Percentiles rank a stretch among this genome's conserved stretches.
Conservation (phyloP, 2,329 filamentous ascomycete species). For the Talaromyces piceae region DNA sequence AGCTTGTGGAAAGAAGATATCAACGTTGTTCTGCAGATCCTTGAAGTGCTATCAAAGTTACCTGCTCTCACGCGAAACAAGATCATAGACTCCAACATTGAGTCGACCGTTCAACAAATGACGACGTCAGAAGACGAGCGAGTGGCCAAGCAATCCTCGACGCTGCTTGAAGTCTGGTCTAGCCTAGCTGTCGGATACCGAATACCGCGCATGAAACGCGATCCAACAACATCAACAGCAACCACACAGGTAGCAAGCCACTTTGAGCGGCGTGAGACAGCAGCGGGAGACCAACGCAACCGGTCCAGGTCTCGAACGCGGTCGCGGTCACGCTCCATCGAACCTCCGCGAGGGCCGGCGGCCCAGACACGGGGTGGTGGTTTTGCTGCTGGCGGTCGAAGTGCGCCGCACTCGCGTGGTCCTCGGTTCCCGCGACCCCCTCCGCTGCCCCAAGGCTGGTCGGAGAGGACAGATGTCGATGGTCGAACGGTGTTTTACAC, state of each 20-base stretch:
- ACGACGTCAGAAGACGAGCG: constrained; percentile 62
- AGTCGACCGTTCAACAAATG: constrained; percentile 66
- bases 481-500: constrained; percentile 83
- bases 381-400: constrained; percentile 35
- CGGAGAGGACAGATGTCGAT: constrained; percentile 62
- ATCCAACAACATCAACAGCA: constrained; percentile 53
- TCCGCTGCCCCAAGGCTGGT: constrained; percentile 78
- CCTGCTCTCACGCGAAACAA: constrained; percentile 93
- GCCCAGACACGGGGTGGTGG: constrained; percentile 46
- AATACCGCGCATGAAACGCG: constrained; percentile 82
- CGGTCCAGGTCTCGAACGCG: constrained; percentile 41
- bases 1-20: constrained; percentile 80
- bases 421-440: constrained; percentile 50
- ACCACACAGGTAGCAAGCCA: constrained; percentile 57
- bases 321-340: constrained; percentile 41
- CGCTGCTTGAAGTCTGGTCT: constrained; percentile 76
- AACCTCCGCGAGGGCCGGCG: constrained; percentile 36
- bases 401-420: constrained; percentile 41
- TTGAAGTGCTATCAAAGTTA: constrained; percentile 82
- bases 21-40: constrained; percentile 80
- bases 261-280: constrained; percentile 49
- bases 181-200: constrained; percentile 85
- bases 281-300: constrained; percentile 26
- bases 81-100: constrained; percentile 92
- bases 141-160: constrained; percentile 63